Percentiles rank a stretch among this genome's conserved stretches.
Evolutionary conservation across 2,329 filamentous ascomycete species (phyloP).

Genomic region (Neopestalotiopsis sp.): DNA sequence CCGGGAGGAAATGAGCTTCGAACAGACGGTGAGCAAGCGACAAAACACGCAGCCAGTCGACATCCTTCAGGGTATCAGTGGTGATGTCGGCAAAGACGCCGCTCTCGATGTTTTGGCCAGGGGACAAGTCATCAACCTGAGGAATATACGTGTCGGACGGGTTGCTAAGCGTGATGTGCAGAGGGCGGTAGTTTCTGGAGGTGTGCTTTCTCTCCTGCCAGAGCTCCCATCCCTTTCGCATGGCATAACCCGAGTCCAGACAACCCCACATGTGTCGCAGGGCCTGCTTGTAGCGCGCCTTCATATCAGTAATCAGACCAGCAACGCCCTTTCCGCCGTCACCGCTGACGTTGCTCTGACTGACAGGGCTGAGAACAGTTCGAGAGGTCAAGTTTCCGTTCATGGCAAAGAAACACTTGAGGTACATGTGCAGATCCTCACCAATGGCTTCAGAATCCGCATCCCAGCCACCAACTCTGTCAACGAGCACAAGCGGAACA

Average conservation of each 20-base stretch:
- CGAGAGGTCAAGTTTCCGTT: conserved; percentile 71
- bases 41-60: conserved; percentile 61
- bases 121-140: conserved; percentile 45
- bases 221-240: conserved; percentile 62
- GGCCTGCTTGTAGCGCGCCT: conserved; percentile 74
- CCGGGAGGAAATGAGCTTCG: conserved; percentile 75
- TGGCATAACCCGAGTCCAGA: conserved; percentile 70
- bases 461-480: conserved; percentile 76
- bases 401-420: conserved; percentile 78
- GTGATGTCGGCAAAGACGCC: conserved; percentile 62
- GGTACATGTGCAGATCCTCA: conserved; percentile 79
- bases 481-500: conserved; percentile 68
- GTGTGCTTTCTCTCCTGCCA: conserved; percentile 64
- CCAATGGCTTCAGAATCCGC: conserved; percentile 74
- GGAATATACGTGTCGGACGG: conserved; percentile 54
- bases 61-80: conserved; percentile 55
- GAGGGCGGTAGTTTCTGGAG: conserved; percentile 58
- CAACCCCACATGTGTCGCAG: conserved; percentile 79
- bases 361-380: conserved; percentile 71
- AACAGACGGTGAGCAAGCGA: conserved; percentile 72
- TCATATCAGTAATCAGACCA: conserved; percentile 62
- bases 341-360: conserved; percentile 74
- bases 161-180: conserved; percentile 58
- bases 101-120: conserved; percentile 49
- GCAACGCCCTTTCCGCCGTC: conserved; percentile 58